Conservation (phyloP, 371 early-diverging fungal genomes). For the Actinomortierella ambigua region DNA sequence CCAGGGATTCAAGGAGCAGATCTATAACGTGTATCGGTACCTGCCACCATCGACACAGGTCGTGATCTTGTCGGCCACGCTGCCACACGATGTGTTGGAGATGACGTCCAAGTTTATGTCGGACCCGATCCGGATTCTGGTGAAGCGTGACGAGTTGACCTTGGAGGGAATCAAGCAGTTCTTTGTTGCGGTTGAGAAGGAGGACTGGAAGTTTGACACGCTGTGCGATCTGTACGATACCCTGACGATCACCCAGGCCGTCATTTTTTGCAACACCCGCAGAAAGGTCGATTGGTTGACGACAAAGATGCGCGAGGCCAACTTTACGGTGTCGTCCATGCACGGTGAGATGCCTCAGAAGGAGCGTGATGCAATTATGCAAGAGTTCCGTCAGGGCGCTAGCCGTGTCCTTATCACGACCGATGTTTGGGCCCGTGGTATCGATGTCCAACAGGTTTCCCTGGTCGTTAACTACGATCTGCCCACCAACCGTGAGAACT, state of each 20-base stretch:
- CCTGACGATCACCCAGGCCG: slow-evolving; percentile 96
- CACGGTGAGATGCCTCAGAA: slow-evolving; percentile 98
- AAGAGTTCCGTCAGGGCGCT: slow-evolving; percentile 87
- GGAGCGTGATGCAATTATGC: slow-evolving; percentile 91
- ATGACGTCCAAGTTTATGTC: slow-evolving; percentile 97
- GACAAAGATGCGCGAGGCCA: slow-evolving; percentile 89
- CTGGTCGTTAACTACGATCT: slow-evolving; percentile 97
- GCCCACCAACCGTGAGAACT: slow-evolving; percentile 92
- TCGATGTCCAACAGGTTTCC: slow-evolving; percentile 98
- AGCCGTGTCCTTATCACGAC: slow-evolving; percentile 95
- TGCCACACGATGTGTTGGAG: slow-evolving; percentile 97
- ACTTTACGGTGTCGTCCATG: slow-evolving; percentile 98
- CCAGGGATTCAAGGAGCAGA: slow-evolving; percentile 98
- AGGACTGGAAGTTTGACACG: slow-evolving; percentile 97
- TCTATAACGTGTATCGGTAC: slow-evolving; percentile 96
- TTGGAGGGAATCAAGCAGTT: slow-evolving; percentile 99
- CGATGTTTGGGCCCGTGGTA: slow-evolving; percentile 96
- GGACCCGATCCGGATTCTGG: slow-evolving; percentile 97
- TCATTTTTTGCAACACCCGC: slow-evolving; percentile 99
- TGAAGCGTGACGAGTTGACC: slow-evolving; percentile 99
- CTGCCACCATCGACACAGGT: slow-evolving; percentile 96
- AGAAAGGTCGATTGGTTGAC: slow-evolving; percentile 99
- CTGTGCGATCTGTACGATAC: slow-evolving; percentile 97
- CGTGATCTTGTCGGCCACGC: slow-evolving; percentile 97
- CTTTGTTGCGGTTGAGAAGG: slow-evolving; percentile 96